A percentile compares a stretch with the other conserved stretches of the same genome.
Evolutionary conservation across 1,284 basidiomycete species (phyloP).

Genomic region (Earliella scabrosa): DNA sequence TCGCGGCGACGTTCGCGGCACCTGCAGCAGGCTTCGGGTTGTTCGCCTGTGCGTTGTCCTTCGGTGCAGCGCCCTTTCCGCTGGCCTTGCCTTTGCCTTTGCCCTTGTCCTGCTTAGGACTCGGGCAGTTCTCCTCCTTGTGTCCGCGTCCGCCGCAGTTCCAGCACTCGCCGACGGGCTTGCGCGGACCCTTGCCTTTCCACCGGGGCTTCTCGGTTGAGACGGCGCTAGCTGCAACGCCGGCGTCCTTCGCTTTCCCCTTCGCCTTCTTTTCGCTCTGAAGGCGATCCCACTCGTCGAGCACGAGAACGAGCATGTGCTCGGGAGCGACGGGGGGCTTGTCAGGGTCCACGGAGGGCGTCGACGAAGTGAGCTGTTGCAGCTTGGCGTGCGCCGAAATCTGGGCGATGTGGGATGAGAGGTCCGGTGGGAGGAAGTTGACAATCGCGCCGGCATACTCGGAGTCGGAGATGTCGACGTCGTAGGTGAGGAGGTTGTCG

Average conservation of each 20-base stretch:
- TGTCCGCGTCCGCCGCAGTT: slow-evolving; percentile 12
- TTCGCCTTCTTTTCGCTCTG: background rate
- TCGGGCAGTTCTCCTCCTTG: slow-evolving; percentile 11
- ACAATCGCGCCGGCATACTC: slow-evolving; percentile 13
- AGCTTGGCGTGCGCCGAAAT: slow-evolving; percentile 7
- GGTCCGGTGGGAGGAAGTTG: slow-evolving; percentile 8
- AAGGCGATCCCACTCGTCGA: slow-evolving; percentile 8
- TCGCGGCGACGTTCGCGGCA: background rate
- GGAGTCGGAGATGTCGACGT: slow-evolving; percentile 6
- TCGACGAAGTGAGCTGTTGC: background rate
- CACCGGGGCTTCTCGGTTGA: slow-evolving; percentile 11
- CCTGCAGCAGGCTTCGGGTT: background rate
- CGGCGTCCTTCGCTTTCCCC: slow-evolving; percentile 3
- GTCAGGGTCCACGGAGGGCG: background rate
- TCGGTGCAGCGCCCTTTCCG: too few relatives aligned
- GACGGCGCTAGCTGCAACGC: slow-evolving; percentile 7
- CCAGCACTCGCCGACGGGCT: slow-evolving; percentile 14
- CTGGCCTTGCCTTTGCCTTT: background rate
- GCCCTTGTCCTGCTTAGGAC: slow-evolving; percentile 8
- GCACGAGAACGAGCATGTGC: slow-evolving; percentile 2
- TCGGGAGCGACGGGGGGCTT: slow-evolving; percentile 3
- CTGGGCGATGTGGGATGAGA: slow-evolving; percentile 4
- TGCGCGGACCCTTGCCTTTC: slow-evolving; percentile 1
- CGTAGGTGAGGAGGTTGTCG: slow-evolving; percentile 12
- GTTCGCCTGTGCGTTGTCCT: background rate